Evolutionary conservation across 2,329 filamentous ascomycete genomes (phyloP), one percentile per base, ranked within the genome.

Genomic region (Penicillium sp.): DNA sequence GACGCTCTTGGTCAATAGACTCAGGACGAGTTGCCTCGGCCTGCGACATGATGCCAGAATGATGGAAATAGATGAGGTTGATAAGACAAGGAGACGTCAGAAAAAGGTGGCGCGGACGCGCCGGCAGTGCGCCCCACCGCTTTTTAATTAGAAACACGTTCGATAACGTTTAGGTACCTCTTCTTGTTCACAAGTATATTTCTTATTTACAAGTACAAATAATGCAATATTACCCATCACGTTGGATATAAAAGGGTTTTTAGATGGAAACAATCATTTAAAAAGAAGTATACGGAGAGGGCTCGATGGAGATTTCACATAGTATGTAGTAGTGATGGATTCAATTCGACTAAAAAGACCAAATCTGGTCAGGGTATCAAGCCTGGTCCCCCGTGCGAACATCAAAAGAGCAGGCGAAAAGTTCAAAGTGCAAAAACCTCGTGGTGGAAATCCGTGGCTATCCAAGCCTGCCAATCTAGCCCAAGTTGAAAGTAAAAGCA

Each of bases 1-100:
- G 71, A 56, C 71, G 70, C 54, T 77, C 75, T 52, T 75, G 73
- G 53, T 75, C 71, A 45, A 78, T 70, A 22, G 77, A 77, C 58
- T 75, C 77, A 44, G 70, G 64, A 50, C 71, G 73, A 48, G 66
- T 67, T 47, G 67, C 61, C 51, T 76, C 70, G 39, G 71, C 72
- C 63, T 73, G 72, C 54, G 78, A 77, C 78, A 80, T 79, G 48
- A 68, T 60, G 43, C 48, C 36, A 50, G 24, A 7, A 34, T 50
- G 14, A 36, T 45, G 48, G 49, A 29, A 42, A 50, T 43, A 46
- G 34, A 41, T 32, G 27, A 42, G 42, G 50, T 45, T 46, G 48
- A 45, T 50, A 44, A 45, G 42, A 48, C 41, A 53, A 57, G 46
- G 60, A 63, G 54, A 63, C 53, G 62, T 64, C 59, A 64, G 60